Base-by-base conservation (phyloP, 2,329 filamentous ascomycete genomes). In the Aspergillus novofumigatus region DNA sequence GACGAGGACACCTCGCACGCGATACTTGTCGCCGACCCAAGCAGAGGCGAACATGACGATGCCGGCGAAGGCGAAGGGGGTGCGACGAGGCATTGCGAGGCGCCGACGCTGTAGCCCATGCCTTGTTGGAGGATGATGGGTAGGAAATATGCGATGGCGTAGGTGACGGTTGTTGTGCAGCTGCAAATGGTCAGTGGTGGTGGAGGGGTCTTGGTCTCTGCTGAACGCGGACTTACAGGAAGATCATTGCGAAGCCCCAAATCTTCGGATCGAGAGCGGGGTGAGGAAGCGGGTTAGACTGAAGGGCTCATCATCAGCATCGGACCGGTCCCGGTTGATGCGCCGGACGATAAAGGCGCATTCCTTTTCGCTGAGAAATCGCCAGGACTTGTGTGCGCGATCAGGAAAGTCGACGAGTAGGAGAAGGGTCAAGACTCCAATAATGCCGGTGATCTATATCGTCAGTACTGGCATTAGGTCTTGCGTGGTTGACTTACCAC, bases 141-240 rank as follows among this genome's bases (percentile, higher is more conserved):
- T 3, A 92, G 75, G 68, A 92, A 92, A 72, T 89, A 93, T 1
- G 89, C 87, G 6, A 94, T 81, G 0, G 89, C 85, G 69, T 94
- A 93, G 3, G 83, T 82, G 56, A 90, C 82, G n/a, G 88, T 89
- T 1, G 89, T 91, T 2, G 83, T 83, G 72, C 84, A 67, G 44
- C 65, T 67, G 41, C 3, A 3, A 3, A 8, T 14, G 28, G 60
- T 44, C 58, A 44, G 26, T 23, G 21, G 3, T 10, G 9, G 20
- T n/a, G n/a, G n/a, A n/a, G n/a, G n/a, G n/a, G n/a, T n/a, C n/a
- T n/a, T n/a, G 2, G 25, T 26, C 25, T 6, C 7, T 26, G 25
- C 7, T 26, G 25, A 26, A 6, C 4, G 25, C 25, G 25, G 25
- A 26, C 85, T 83, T 68, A 69, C 66, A 77, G 77, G 69, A 81